Evolutionary conservation across 177 flowering plant genomes (phyloP).

Genomic region (Vitis hybrid): DNA sequence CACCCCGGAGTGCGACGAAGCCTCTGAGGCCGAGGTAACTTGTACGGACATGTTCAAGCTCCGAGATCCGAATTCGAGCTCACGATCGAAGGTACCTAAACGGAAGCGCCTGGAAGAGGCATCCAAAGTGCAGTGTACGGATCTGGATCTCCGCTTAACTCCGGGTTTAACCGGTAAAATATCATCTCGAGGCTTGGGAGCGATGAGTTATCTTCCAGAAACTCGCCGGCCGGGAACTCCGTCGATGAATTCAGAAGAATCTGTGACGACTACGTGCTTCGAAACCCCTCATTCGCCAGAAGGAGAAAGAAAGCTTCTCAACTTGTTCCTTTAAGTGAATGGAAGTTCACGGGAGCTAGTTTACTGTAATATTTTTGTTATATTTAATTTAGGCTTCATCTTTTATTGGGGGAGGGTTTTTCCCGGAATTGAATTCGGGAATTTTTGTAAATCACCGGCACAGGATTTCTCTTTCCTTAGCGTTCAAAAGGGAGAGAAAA

Average conservation of each 20-base stretch:
- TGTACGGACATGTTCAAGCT: slow-evolving; percentile 27
- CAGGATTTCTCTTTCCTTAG: slow-evolving; percentile 38
- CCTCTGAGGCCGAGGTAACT: slow-evolving; percentile 35
- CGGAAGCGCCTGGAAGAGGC: slow-evolving; percentile 24
- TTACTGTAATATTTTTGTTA: slow-evolving; percentile 1
- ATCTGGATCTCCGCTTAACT: slow-evolving; percentile 60
- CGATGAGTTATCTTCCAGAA: slow-evolving; percentile 12
- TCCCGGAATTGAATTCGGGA: slow-evolving; percentile 26
- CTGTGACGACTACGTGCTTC: slow-evolving; percentile 52
- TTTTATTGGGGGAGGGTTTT: slow-evolving; percentile 1
- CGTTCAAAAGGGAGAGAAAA: slow-evolving; percentile 18
- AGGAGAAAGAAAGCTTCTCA: slow-evolving; percentile 38
- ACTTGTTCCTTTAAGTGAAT: slow-evolving; percentile 34
- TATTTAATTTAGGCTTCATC: neutral
- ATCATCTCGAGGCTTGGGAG: neutral
- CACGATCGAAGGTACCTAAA: slow-evolving; percentile 29
- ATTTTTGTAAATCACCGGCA: slow-evolving; percentile 36
- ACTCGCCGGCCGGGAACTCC: slow-evolving; percentile 53
- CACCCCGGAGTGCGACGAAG: slow-evolving; percentile 36
- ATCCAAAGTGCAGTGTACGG: slow-evolving; percentile 17
- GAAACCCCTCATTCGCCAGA: slow-evolving; percentile 28
- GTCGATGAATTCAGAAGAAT: slow-evolving; percentile 68
- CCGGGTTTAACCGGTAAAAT: slow-evolving; percentile 20
- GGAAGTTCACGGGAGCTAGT: slow-evolving; percentile 6
- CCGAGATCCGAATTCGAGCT: slow-evolving; percentile 13